These are phyloP conservation scores for Ambrosia hybrid DNA, from an alignment of 140 eudicot species.

Conservation along the genomic window DNA sequence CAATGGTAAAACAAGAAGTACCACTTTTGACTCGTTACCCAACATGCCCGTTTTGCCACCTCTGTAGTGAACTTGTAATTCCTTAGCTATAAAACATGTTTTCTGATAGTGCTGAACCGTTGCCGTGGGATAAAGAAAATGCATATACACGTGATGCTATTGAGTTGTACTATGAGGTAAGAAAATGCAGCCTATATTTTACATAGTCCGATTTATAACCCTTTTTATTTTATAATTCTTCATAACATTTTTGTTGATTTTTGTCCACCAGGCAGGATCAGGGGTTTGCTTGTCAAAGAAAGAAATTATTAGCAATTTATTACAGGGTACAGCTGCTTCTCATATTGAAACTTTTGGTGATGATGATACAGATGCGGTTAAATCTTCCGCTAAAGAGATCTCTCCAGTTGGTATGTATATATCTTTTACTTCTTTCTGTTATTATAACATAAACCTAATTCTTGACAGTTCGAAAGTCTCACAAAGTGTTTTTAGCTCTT, in stretches of 20 bases:
- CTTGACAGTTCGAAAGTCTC: neutral
- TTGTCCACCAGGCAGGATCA: conserved; percentile 55
- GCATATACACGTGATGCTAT: conserved; percentile 82
- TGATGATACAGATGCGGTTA: conserved; percentile 47
- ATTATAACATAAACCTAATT: neutral
- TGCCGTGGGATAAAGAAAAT: conserved; percentile 89
- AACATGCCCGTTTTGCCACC: neutral
- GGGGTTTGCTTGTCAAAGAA: conserved; percentile 64
- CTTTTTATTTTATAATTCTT: neutral
- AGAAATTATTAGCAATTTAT: conserved; percentile 56
- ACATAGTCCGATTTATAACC: neutral
- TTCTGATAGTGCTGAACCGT: conserved; percentile 71
- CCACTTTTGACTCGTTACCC: too few relatives aligned
- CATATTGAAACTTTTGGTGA: conserved; percentile 47
- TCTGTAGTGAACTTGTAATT: conserved; percentile 13
- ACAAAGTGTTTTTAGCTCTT: neutral
- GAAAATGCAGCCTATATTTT: conserved; percentile 12
- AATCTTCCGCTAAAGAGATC: conserved; percentile 17
- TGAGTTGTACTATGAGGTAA: conserved; percentile 91
- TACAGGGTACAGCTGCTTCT: conserved; percentile 81
- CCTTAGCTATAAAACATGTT: conserved; percentile 95
- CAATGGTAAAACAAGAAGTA: too few relatives aligned
- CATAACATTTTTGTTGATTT: neutral
- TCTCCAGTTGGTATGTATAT: conserved; percentile 40
- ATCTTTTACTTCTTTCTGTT: conserved; percentile 3